Base-by-base conservation (phyloP, 78 protist species). In the Chrysochromulina parva region DNA sequence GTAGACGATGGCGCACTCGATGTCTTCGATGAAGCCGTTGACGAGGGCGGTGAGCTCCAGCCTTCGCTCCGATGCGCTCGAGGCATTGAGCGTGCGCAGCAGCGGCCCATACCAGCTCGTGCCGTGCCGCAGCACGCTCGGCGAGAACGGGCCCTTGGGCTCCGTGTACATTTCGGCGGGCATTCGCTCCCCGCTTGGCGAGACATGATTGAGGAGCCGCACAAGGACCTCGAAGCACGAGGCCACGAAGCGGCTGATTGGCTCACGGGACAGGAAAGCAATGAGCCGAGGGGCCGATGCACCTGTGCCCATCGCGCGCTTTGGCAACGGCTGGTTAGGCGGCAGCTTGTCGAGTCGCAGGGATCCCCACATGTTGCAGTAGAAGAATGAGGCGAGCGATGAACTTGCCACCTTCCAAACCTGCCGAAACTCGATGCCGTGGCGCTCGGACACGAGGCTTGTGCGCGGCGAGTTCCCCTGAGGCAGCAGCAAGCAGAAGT, bases 281-380 rank as follows among this genome's bases (percentile, higher is more conserved):
- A 71, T 52, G 19, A 71, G 47, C 52, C 16, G 6, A 38, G 38
- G 38, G 38, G 38, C 38, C 38, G 38, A 38, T 38, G 38, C 38
- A 38, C 38, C 38, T 38, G 38, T 38, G 38, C 38, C 38, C n/a
- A 3, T 13, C 7, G 7, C 13, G 24, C 62, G 62, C 62, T 58
- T 58, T 14, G 62, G 62, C 62, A 13, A 13, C 62, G 62, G 62
- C 62, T 58, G 62, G 24, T 13, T 13, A 13, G 62, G 62, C 24
- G 13, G 62, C 62, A 58, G 62, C 52, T 71, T 38, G 52, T 26
- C 47, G 17, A 52, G 52, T 2, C n/a, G n/a, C 52, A 71, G 38
- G 80, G 20, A 38, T 38, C n/a, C n/a, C 80, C 80, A 71, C 80
- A 71, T 71, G 80, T 71, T 71, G 80, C 80, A 71, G 52, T 38